Evolutionary conservation across 2,329 filamentous ascomycete genomes (phyloP).

Genomic region (Pyrenochaeta sp.): DNA sequence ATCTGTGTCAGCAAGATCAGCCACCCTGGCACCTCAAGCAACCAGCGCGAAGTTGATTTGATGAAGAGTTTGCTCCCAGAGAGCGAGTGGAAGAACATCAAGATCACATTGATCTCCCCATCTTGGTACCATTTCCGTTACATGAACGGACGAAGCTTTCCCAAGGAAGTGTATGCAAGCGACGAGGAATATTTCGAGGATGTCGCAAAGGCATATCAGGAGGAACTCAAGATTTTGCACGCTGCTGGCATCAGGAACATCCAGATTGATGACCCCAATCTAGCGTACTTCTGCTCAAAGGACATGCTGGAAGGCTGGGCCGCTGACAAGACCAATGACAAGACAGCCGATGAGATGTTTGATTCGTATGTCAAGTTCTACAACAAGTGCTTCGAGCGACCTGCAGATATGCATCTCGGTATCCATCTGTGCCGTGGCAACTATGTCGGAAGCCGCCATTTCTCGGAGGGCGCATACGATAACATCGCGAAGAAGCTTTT

Average conservation of each 20-base stretch:
- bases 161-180: conserved; percentile 54
- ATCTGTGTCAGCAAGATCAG: conserved; percentile 66
- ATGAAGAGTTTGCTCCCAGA: conserved; percentile 66
- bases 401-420: conserved; percentile 75
- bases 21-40: conserved; percentile 62
- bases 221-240: conserved; percentile 56
- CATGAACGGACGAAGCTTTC: conserved; percentile 59
- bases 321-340: conserved; percentile 71
- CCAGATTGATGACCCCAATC: conserved; percentile 59
- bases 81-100: conserved; percentile 69
- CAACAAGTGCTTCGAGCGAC: conserved; percentile 72
- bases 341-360: conserved; percentile 73
- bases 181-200: conserved; percentile 59
- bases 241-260: conserved; percentile 56
- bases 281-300: conserved; percentile 53
- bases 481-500: conserved; percentile 54
- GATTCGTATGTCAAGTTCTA: conserved; percentile 79
- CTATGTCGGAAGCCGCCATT: conserved; percentile 56
- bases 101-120: conserved; percentile 72
- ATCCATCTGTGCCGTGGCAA: conserved; percentile 73
- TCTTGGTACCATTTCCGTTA: conserved; percentile 75
- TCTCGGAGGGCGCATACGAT: conserved; percentile 58
- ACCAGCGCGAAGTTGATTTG: conserved; percentile 66
- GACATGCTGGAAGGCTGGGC: conserved; percentile 51
- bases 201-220: conserved; percentile 56